Evolutionary conservation across 176 grass and related monocot species (phyloP), one percentile per base, ranked within the genome.

Genomic region (Oryza nivara): DNA sequence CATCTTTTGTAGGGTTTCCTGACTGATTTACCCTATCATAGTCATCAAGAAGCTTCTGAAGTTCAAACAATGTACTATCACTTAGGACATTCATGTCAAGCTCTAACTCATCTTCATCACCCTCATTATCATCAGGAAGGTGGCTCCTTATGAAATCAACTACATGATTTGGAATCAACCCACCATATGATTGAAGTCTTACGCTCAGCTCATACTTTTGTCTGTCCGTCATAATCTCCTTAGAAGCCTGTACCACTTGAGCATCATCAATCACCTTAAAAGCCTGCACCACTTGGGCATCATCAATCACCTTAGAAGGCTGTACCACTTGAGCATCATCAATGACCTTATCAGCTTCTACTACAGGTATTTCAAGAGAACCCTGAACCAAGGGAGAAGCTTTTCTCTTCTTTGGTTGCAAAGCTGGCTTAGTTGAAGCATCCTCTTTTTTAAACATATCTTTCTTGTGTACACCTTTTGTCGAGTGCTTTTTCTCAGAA

Each of bases 31-130:
- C 40, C 68, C 56, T 73, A 73, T 91, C 82, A 87, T 94, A 88
- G 60, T 96, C 93, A 79, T 96, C 86, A 52, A 99, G 79, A 91
- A 99, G 93, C 75, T 83, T 93, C 67, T 91, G 84, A 35, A 99
- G 80, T 77, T 96, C 89, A 88, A 94, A 92, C 34, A 99, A 74
- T 47, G 85, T 75, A 51, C 84, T 90, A 92, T 96, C 93, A 34
- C 78, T 74, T 32, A 94, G 82, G 83, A 81, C 77, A 89, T 94
- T 92, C 61, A 99, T 92, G 74, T 99, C 96, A 69, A 99, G 79
- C 76, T 90, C 88, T 70, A 96, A 74, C 79, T 94, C 96, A 77
- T 99, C 93, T 68, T 96, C 96, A 36, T 77, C 81, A 5, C 81
- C 75, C 49, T 88, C 86, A n/a, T 88, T 90, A 72, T 87, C 83